phyloP scores from a whole-genome alignment of 2,329 filamentous ascomycete species.

The Fusarium multiceps region DNA sequence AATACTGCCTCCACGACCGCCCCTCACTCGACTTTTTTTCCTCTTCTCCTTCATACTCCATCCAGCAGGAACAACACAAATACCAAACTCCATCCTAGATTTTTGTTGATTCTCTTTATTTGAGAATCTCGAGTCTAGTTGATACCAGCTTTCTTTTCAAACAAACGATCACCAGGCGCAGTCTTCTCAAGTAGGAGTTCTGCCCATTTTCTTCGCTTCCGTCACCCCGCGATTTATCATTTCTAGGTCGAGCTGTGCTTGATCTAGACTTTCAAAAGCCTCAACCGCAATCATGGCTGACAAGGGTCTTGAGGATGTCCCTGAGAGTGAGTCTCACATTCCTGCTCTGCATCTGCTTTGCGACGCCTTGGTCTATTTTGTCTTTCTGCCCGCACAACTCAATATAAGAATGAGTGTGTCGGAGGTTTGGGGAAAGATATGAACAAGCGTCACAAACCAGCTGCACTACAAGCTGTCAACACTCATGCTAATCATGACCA shows the following conservation, averaged over 20 bases:
- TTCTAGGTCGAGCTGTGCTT: constrained; percentile 82
- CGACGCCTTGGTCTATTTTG: constrained; percentile 15
- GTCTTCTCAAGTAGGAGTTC: constrained; percentile 50
- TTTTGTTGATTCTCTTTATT: constrained; percentile 55
- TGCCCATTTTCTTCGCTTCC: constrained; percentile 51
- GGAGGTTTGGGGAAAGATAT: neutral
- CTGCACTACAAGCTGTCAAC: neutral
- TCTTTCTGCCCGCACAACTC: constrained; percentile 27
- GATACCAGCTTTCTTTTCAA: constrained; percentile 47
- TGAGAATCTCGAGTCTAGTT: constrained; percentile 63
- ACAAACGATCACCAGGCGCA: constrained; percentile 45
- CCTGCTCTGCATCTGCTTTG: constrained; percentile 4
- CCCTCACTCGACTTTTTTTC: constrained; percentile 56
- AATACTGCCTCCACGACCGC: constrained; percentile 51
- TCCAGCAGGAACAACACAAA: constrained; percentile 46
- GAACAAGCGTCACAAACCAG: constrained; percentile 1
- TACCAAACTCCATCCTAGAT: constrained; percentile 56
- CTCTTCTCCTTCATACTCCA: constrained; percentile 48
- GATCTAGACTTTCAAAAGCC: constrained; percentile 70
- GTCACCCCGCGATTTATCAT: constrained; percentile 54
- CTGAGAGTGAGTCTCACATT: constrained; percentile 78
- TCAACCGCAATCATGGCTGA: constrained; percentile 95
- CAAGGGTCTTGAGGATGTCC: constrained; percentile 98
- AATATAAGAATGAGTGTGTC: constrained; percentile 22
- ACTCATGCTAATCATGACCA: constrained; percentile 57